Base-by-base conservation (phyloP, 2,329 filamentous ascomycete species). In the Pseudopithomyces maydicus region DNA sequence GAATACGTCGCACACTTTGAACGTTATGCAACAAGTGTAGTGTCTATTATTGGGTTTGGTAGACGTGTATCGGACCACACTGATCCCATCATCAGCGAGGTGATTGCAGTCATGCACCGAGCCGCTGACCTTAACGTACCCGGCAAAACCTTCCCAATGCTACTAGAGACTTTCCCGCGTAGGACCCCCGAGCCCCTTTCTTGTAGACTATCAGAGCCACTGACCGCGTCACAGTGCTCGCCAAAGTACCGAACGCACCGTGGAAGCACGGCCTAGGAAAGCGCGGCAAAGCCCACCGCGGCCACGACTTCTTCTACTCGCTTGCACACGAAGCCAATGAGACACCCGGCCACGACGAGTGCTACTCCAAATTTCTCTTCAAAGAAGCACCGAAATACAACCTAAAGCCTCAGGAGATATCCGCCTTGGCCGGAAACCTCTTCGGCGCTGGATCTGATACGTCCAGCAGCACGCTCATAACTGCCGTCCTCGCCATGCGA, bases 11-110 rank as follows among this genome's bases (percentile, higher is more conserved):
- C 79, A 59, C 82, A 84, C 54, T 80, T 84, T 45, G 82, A 85
- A 72, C 75, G 83, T 11, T 77, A 76, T 77, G 82, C 83, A 11
- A 83, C 82, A 0, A 82, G 80, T 48, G 82, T 84, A 0, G 80
- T 84, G 0, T 82, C 79, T 8, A 82, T 84, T 49, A 84, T 87
- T 58, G 85, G 81, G 0, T 86, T 85, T 64, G 84, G 84, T 0
- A 74, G 84, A 7, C 75, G 85, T 10, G 79, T 85, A 0, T 78
- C 78, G 8, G 79, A 69, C 51, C 80, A 72, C 63, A 74, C 80
- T 15, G 84, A 87, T 61, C 83, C 84, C 4, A 84, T 85, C 64
- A 82, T 86, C 57, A 84, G 83, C 2, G 84, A 86, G 65, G 84
- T 84, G n/a, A 82, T 86, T 55, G 80, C 82, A 0, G 74, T 84